Evolutionary conservation across 2,329 filamentous ascomycete genomes (phyloP).

Genomic region (Leptodontidium sp.): DNA sequence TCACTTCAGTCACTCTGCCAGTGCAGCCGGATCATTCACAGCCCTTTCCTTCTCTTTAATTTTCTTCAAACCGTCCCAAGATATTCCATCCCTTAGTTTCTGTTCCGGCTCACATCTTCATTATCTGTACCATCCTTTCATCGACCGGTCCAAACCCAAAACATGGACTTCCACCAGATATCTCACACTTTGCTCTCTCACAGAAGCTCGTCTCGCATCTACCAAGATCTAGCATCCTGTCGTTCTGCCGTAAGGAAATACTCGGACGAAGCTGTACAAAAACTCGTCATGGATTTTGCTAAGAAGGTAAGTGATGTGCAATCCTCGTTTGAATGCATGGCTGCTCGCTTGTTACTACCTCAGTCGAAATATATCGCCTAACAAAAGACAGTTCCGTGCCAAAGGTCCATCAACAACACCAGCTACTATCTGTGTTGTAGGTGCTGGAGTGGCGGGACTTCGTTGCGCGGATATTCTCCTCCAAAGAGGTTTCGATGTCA

Average conservation of each 20-base stretch:
- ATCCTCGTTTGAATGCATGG: neutral
- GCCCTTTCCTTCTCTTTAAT: neutral
- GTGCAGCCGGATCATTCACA: neutral
- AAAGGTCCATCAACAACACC: conserved; percentile 5
- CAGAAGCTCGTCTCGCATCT: conserved; percentile 38
- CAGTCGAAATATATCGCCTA: neutral
- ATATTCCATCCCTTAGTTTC: neutral
- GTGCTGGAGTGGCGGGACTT: conserved; percentile 64
- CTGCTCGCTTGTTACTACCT: neutral
- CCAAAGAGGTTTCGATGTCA: conserved; percentile 60
- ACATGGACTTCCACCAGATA: conserved; percentile 35
- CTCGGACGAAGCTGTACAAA: conserved; percentile 24
- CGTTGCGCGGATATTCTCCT: conserved; percentile 64
- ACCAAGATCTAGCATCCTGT: conserved; percentile 40
- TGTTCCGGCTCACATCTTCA: neutral
- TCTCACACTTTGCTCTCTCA: conserved; percentile 39
- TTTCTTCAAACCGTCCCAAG: no score
- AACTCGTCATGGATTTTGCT: conserved; percentile 28
- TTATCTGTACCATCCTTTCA: neutral
- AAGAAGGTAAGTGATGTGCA: conserved; percentile 26
- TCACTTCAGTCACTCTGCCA: neutral
- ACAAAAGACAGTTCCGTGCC: conserved; percentile 5
- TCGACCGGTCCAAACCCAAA: conserved; percentile 5
- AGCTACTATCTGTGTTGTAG: conserved; percentile 54
- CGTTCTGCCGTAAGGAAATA: conserved; percentile 21